Evolutionary conservation across 345 rosid genomes (phyloP).

Genomic region (sweet orange (Citrus sinensis)): DNA sequence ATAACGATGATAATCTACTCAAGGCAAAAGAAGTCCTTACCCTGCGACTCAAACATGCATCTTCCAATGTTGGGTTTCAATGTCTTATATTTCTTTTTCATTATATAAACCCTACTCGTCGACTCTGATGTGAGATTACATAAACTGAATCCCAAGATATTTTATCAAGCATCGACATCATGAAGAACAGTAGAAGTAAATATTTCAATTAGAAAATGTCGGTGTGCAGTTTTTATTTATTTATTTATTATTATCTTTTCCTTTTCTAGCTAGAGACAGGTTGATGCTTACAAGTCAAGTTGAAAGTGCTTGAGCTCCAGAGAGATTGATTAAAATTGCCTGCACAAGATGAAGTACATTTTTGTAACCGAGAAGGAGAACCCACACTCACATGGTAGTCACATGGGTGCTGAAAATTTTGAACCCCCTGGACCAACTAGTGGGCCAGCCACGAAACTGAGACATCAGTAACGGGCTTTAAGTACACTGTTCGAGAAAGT

Average conservation of each 20-base stretch:
- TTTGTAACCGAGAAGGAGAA: background rate
- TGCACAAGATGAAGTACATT: background rate
- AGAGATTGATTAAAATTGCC: background rate
- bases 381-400: slow-evolving; percentile 10
- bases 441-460: background rate
- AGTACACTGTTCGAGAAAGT: background rate
- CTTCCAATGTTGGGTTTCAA: background rate
- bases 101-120: too few species aligned
- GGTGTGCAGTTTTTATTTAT: background rate
- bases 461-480: background rate
- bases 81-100: too few species aligned
- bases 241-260: too few species aligned
- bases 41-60: background rate
- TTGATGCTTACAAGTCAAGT: background rate
- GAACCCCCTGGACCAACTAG: background rate
- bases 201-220: background rate
- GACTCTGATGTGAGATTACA: too few species aligned
- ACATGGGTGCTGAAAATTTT: background rate
- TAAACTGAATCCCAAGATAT: background rate
- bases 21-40: background rate
- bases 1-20: background rate
- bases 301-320: background rate
- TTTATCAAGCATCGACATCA: background rate
- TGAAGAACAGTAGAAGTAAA: background rate
- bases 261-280: background rate